Percentiles rank a stretch among this genome's conserved stretches.
Evolutionary conservation across 73 alveolate species (phyloP).

Genomic region (Stentor coeruleus): DNA sequence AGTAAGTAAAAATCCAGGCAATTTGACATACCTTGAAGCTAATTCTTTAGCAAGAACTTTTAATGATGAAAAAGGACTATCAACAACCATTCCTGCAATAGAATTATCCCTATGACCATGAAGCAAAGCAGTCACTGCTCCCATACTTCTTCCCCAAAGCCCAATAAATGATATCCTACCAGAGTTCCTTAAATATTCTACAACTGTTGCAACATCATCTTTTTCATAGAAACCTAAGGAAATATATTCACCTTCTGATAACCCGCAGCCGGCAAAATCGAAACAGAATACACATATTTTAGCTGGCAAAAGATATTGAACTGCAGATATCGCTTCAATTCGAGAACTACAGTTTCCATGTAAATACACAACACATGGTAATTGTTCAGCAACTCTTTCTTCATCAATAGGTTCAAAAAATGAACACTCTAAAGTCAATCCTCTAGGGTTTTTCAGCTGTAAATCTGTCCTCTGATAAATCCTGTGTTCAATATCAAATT

Average conservation of each 20-base stretch:
- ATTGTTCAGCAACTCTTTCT: slow-evolving; percentile 31
- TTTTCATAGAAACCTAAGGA: slow-evolving; percentile 64
- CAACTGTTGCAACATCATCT: slow-evolving; percentile 55
- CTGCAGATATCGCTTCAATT: slow-evolving; percentile 68
- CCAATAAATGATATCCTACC: slow-evolving; percentile 57
- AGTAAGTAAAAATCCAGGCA: slow-evolving; percentile 49
- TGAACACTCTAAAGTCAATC: slow-evolving; percentile 64
- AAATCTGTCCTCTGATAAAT: slow-evolving; percentile 62
- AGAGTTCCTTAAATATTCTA: slow-evolving; percentile 50
- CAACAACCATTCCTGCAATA: slow-evolving; percentile 96
- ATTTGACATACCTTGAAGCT: slow-evolving; percentile 51
- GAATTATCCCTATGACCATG: slow-evolving; percentile 88
- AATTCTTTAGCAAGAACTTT: slow-evolving; percentile 74
- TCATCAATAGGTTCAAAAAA: slow-evolving; percentile 61
- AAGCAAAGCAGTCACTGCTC: slow-evolving; percentile 94
- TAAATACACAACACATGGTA: slow-evolving; percentile 90
- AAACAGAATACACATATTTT: slow-evolving; percentile 74
- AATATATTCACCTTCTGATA: slow-evolving; percentile 64
- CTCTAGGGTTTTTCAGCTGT: slow-evolving; percentile 54
- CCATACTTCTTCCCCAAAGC: slow-evolving; percentile 77
- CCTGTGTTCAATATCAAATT: slow-evolving; percentile 64
- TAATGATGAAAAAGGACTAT: slow-evolving; percentile 85
- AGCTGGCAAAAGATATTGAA: slow-evolving; percentile 61
- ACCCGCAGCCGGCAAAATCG: slow-evolving; percentile 83
- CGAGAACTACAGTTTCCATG: slow-evolving; percentile 94